These are phyloP conservation scores for Apiotrichum domesticum DNA, from an alignment of 1,284 basidiomycete species.

Conservation along the genomic window DNA sequence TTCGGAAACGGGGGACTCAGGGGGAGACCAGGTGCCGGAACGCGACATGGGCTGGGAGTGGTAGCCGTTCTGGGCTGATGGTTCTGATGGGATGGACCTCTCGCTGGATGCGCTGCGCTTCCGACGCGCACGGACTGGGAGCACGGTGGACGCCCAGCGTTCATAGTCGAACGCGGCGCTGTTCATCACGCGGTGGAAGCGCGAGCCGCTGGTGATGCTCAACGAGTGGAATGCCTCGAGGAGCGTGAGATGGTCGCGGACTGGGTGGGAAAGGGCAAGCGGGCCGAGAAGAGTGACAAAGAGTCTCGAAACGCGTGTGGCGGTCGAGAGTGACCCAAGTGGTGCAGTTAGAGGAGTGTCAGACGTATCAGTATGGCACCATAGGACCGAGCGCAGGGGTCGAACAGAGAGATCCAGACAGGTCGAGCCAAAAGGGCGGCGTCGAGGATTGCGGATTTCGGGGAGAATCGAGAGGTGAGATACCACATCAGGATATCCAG, in stretches of 20 bases:
- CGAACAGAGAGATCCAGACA: too few relatives aligned
- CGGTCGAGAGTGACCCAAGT: too few relatives aligned
- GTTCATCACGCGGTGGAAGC: conserved; percentile 12
- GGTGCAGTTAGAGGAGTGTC: too few relatives aligned
- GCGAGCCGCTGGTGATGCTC: not conserved
- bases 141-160: conserved; percentile 14
- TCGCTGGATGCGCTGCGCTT: not conserved
- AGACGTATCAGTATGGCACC: too few relatives aligned
- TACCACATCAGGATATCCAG: too few relatives aligned
- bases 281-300: too few relatives aligned
- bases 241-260: conserved; percentile 22
- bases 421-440: too few relatives aligned
- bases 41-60: not conserved
- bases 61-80: not conserved
- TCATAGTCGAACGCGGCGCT: conserved; percentile 19
- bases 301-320: too few relatives aligned
- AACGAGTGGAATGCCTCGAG: conserved; percentile 18
- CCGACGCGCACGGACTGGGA: conserved; percentile 3
- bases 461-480: too few relatives aligned
- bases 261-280: conserved; percentile 2
- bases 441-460: too few relatives aligned
- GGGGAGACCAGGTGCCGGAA: not conserved
- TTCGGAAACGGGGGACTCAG: not conserved
- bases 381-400: too few relatives aligned
- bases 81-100: too few relatives aligned